Evolutionary conservation across 257 asterid genomes (phyloP), one percentile per base, ranked within the genome.

Genomic region (Solanum chilense): DNA sequence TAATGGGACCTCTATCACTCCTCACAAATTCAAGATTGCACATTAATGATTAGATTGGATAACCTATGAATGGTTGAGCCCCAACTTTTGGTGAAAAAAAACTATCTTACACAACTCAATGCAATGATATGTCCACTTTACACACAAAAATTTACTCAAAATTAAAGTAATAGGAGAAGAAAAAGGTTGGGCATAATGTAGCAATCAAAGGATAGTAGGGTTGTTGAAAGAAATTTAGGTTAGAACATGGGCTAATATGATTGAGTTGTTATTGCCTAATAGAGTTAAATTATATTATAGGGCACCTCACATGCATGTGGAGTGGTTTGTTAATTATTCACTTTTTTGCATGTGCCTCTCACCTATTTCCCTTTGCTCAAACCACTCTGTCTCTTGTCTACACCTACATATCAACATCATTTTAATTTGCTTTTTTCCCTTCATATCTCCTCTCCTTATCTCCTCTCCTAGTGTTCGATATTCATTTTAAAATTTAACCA

Each of bases 261-360:
- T 91, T 91, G 93, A 39, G 86, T 86, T 86, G 85, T 85, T 81
- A 70, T 74, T 84, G 89, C 45, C 86, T 90, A 76, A 85, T 90
- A 78, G 89, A 88, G 87, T 85, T 90, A 70, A 70, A 31, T 37
- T 37, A 37, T 37, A 37, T 14, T 68, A 74, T 52, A 87, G 86
- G 87, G 88, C 91, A 84, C 69, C 47, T 29, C 92, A 90, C 91
- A 87, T 90, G 62, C 60, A 77, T 77, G 62, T 70, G 77, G 41
- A 44, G 87, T 86, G 87, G 33, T 87, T 68, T 64, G 83, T 74
- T 74, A 37, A 85, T 74, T 74, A 74, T 80, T 69, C 87, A 88
- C 91, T 86, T 86, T 58, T 88, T 35, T 91, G 93, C 92, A 90
- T 89, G 93, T 92, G 90, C 68, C 64, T 27, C 60, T 87, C 68